phyloP scores from a whole-genome alignment of 345 rosid species.

The Fremontodendron californicum region DNA sequence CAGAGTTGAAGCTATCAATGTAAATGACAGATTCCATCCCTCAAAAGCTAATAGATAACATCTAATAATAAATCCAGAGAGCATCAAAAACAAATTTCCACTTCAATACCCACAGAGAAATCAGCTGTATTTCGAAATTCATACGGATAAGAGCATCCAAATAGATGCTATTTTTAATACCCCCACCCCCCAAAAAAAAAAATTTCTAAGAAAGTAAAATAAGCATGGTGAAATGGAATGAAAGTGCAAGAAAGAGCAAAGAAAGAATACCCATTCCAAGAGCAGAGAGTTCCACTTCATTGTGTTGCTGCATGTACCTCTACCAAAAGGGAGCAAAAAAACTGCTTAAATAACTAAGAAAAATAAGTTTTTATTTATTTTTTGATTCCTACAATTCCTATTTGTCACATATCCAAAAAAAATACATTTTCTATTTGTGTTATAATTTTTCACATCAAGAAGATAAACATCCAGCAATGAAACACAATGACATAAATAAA shows the following conservation, averaged over 20 bases:
- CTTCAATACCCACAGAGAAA: background rate
- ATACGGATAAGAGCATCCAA: background rate
- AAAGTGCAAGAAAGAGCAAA: background rate
- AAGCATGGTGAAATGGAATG: background rate
- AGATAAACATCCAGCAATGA: background rate
- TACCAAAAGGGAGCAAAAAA: conserved; percentile 24
- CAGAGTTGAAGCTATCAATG: background rate
- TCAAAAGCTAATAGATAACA: background rate
- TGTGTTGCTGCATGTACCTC: conserved; percentile 76
- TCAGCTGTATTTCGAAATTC: background rate
- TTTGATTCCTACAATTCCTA: background rate
- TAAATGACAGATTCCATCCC: background rate
- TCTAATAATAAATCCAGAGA: background rate
- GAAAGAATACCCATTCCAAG: conserved; percentile 61
- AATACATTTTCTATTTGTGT: background rate
- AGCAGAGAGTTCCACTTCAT: conserved; percentile 70
- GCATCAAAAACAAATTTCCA: background rate
- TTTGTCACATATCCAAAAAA: background rate
- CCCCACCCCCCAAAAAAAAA: background rate
- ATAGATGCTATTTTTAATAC: background rate
- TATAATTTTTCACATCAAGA: background rate
- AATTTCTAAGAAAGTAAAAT: background rate
- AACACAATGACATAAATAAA: background rate
- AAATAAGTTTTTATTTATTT: background rate
- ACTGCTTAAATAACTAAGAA: background rate